Evolutionary conservation across 2,329 filamentous ascomycete genomes (phyloP).

Genomic region (Alternaria burnsii): DNA sequence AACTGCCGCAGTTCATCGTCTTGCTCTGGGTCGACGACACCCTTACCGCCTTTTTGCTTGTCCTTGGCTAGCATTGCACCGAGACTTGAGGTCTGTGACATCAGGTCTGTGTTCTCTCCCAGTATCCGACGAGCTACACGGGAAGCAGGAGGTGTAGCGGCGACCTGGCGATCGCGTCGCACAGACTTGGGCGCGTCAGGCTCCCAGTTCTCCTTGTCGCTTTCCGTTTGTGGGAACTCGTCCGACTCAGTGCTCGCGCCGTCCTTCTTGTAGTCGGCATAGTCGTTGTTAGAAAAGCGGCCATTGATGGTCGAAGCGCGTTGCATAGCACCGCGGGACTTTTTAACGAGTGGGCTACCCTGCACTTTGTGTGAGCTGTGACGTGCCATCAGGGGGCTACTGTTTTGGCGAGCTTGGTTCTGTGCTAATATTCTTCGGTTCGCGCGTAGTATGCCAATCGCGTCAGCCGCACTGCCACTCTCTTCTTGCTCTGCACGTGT

Average conservation of each 20-base stretch:
- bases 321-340: constrained; percentile 42
- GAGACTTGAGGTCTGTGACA: constrained; percentile 50
- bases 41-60: constrained; percentile 37
- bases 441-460: constrained; percentile 81
- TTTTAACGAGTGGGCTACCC: constrained; percentile 49
- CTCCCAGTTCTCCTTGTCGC: constrained; percentile 93
- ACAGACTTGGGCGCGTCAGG: constrained; percentile 52
- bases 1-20: constrained; percentile 76
- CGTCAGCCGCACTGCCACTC: constrained; percentile 79
- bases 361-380: constrained; percentile 38
- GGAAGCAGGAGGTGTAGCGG: constrained; percentile 43
- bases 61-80: constrained; percentile 48
- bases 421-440: constrained; percentile 61
- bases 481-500: constrained; percentile 82
- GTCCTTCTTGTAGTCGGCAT: constrained; percentile 25
- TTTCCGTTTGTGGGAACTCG: constrained; percentile 70
- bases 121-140: constrained; percentile 53
- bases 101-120: constrained; percentile 56
- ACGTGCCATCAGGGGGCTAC: constrained; percentile 55
- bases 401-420: constrained; percentile 73
- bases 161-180: constrained; percentile 31
- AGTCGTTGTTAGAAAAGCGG: constrained; percentile 44
- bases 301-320: constrained; percentile 48
- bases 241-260: constrained; percentile 52
- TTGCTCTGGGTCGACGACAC: constrained; percentile 55